Evolutionary conservation across 768 basidiomycete species (phyloP), one percentile per base, ranked within the genome.

Genomic region (Sarcodon sp.): DNA sequence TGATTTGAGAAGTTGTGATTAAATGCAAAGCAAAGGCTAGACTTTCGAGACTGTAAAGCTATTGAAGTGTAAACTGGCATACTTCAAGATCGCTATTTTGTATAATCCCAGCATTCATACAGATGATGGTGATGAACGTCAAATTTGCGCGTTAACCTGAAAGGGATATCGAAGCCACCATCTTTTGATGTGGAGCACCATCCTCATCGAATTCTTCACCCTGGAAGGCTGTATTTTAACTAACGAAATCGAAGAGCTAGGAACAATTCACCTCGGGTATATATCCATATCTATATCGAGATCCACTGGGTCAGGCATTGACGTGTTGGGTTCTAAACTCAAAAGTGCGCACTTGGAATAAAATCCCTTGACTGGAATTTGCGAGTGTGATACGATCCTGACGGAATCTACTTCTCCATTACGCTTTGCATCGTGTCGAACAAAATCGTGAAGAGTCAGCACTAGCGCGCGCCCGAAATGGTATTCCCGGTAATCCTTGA

Each of bases 131-230:
- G 21, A 4, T 27, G 4, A 27, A 27, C n/a, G 33, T 44, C 5
- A 44, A 48, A 37, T 18, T 44, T 39, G 31, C 47, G 47, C 33
- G n/a, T 32, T 18, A 32, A 49, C 54, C 57, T 45, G 62, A 61
- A 60, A 66, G 64, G 50, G 73, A 69, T 55, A 85, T 61, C 53
- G 65, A 69, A 55, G 73, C 64, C 51, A 80, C 71, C 87, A 90
- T 87, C 65, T 77, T 80, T 61, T 89, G 87, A 73, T 91, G 87
- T 50, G 84, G 87, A 58, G 76, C 87, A 33, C 87, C 87, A 49
- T 84, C 88, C 66, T 81, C 85, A 63, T 84, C 83, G 66, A 85
- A 87, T 61, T 77, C 74, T 21, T 72, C 71, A 52, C 81, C 83
- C 80, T 87, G 62, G 41, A 49, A 52, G 34, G 46, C 21, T 27